Percentiles rank a stretch among this genome's conserved stretches.
Conservation (phyloP, 2,329 filamentous ascomycete species). For the Iodosphaeria phyllophila region DNA sequence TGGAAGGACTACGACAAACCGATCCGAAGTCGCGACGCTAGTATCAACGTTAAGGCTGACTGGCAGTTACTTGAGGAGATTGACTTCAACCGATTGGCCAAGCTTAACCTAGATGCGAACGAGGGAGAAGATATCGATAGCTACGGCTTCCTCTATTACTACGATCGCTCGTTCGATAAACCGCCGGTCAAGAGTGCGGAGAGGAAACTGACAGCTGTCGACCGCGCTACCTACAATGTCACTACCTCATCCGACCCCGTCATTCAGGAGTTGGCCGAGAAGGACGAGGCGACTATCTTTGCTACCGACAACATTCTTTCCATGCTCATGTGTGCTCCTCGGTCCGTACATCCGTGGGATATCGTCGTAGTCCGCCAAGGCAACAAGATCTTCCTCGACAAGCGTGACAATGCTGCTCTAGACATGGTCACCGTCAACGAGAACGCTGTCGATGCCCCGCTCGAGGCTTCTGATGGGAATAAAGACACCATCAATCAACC, state of each 20-base stretch:
- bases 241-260: constrained; percentile 91
- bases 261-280: constrained; percentile 91
- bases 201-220: constrained; percentile 71
- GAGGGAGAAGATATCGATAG: constrained; percentile 88
- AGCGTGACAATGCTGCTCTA: constrained; percentile 83
- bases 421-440: constrained; percentile 99
- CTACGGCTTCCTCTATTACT: constrained; percentile 97
- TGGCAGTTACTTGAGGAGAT: constrained; percentile 97
- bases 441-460: constrained; percentile 86
- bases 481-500: constrained; percentile 94
- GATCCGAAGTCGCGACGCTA: constrained; percentile 84
- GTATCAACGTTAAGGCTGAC: constrained; percentile 87
- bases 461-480: constrained; percentile 79
- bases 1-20: constrained; percentile 99
- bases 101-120: constrained; percentile 88
- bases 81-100: constrained; percentile 85
- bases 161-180: constrained; percentile 92
- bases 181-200: constrained; percentile 75
- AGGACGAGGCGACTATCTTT: constrained; percentile 91
- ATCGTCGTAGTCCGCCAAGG: constrained; percentile 83
- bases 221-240: constrained; percentile 95
- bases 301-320: constrained; percentile 93
- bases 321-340: constrained; percentile 97
- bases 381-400: constrained; percentile 97
- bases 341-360: constrained; percentile 97